These are phyloP conservation scores for Calocybe gambosa DNA, from an alignment of 1,284 basidiomycete species.

Conservation along the genomic window DNA sequence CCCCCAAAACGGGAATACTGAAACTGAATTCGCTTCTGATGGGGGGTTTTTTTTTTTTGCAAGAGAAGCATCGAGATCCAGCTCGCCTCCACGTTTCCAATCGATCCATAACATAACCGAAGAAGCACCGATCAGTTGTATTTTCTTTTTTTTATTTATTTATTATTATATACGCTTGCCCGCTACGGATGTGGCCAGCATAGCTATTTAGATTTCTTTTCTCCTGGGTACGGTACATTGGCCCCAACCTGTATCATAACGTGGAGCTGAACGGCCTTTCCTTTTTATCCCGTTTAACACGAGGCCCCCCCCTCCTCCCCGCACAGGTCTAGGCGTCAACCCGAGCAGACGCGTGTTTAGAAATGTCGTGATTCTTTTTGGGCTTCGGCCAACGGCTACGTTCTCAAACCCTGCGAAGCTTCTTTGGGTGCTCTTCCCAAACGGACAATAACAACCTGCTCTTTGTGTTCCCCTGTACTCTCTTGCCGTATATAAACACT, in stretches of 20 bases:
- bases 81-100: constrained; percentile 18
- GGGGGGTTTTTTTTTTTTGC: too few species aligned
- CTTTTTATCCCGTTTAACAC: constrained; percentile 25
- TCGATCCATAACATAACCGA: constrained; percentile 17
- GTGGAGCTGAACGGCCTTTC: constrained; percentile 17
- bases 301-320: constrained; percentile 37
- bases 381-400: constrained; percentile 24
- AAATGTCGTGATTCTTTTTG: constrained; percentile 26
- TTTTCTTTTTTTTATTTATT: constrained; percentile 6
- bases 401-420: constrained; percentile 25
- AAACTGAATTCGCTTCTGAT: constrained; percentile 11
- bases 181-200: constrained; percentile 11
- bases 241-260: constrained; percentile 3
- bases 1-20: constrained; percentile 11
- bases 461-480: constrained; percentile 18
- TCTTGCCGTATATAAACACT: constrained; percentile 18
- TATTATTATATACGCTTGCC: constrained; percentile 3
- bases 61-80: constrained; percentile 21
- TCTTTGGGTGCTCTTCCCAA: constrained; percentile 19
- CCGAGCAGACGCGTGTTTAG: constrained; percentile 36
- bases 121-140: constrained; percentile 22
- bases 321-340: constrained; percentile 31
- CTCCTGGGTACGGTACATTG: neutral
- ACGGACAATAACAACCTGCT: constrained; percentile 30
- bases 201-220: neutral